A percentile compares a stretch with the other conserved stretches of the same genome.
Evolutionary conservation across 257 asterid species (phyloP).

Genomic region (Capsicum baccatum): DNA sequence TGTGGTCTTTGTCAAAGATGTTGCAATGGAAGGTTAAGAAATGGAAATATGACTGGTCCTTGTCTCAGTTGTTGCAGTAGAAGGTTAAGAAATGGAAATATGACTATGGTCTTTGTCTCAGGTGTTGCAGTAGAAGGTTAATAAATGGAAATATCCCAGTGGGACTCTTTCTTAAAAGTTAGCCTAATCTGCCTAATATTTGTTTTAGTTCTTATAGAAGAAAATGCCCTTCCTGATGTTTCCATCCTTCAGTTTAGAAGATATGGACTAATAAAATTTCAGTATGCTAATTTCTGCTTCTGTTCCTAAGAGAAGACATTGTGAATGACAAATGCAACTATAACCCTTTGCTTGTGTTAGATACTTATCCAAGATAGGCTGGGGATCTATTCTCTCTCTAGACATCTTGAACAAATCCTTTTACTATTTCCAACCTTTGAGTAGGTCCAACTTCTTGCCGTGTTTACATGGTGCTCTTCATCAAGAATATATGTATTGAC

Average conservation of each 20-base stretch:
- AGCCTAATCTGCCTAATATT: not conserved
- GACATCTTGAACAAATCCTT: not conserved
- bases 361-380: not conserved
- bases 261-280: not conserved
- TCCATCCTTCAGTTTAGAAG: constrained; percentile 19
- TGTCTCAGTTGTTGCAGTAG: not conserved
- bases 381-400: not conserved
- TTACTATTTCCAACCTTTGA: not conserved
- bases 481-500: not conserved
- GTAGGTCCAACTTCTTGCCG: not conserved
- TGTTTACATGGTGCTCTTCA: constrained; percentile 11
- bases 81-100: not conserved
- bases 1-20: not conserved
- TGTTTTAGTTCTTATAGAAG: constrained; percentile 6
- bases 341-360: not conserved
- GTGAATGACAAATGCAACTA: not conserved
- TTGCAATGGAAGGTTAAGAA: not conserved
- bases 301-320: constrained; percentile 9
- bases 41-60: not conserved
- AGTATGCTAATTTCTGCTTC: not conserved
- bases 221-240: not conserved
- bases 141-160: not conserved
- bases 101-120: too few species aligned
- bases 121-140: not conserved
- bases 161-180: not conserved